Evolutionary conservation across 148 eudicot genomes (phyloP).

Genomic region (Pharnaceum exiguum): DNA sequence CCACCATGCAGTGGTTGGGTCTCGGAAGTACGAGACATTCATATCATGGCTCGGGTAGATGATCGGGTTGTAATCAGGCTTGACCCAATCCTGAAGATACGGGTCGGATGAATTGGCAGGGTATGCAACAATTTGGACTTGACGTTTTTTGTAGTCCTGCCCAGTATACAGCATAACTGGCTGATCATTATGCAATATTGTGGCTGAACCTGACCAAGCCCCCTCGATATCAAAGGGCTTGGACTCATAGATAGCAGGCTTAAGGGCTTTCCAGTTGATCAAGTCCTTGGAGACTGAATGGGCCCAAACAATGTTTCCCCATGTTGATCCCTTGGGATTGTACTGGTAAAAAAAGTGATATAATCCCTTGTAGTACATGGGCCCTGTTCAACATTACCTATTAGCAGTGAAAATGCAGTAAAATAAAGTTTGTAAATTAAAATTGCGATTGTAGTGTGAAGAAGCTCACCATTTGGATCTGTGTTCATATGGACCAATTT

Average conservation of each 20-base stretch:
- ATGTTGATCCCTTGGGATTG: conserved; percentile 58
- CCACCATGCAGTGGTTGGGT: conserved; percentile 69
- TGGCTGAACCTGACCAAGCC: conserved; percentile 71
- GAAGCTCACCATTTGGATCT: conserved; percentile 72
- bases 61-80: conserved; percentile 74
- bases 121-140: conserved; percentile 69
- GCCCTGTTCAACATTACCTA: conserved; percentile 31
- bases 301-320: conserved; percentile 86
- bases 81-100: conserved; percentile 60
- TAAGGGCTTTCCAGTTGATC: conserved; percentile 51
- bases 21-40: conserved; percentile 52
- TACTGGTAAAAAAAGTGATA: conserved; percentile 65
- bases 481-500: conserved; percentile 11
- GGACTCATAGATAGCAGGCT: conserved; percentile 49
- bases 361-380: conserved; percentile 58
- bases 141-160: conserved; percentile 25
- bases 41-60: conserved; percentile 31
- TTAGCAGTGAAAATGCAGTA: background rate
- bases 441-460: background rate
- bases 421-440: background rate
- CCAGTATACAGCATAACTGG: conserved; percentile 72
- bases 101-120: conserved; percentile 69
- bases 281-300: conserved; percentile 65
- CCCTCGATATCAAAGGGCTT: conserved; percentile 51
- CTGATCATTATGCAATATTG: conserved; percentile 39